Evolutionary conservation across 805 yeast genomes (phyloP).

Genomic region (Metschnikowia gelsemii): DNA sequence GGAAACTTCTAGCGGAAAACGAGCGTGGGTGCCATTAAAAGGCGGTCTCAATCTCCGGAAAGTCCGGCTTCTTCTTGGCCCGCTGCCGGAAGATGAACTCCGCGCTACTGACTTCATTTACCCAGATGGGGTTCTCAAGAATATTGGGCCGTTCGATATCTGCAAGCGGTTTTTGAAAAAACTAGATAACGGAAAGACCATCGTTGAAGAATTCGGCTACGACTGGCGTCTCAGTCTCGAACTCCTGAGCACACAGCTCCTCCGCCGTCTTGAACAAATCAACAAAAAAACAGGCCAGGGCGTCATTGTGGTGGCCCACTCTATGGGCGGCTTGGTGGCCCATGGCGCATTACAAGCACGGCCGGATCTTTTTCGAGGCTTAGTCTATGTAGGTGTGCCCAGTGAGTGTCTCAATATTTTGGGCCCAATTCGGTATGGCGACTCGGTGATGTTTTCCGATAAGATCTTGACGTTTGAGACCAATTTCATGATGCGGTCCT

Average conservation of each 20-base stretch:
- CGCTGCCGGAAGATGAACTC: slow-evolving; percentile 65
- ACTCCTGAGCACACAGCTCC: slow-evolving; percentile 51
- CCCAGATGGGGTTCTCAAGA: slow-evolving; percentile 76
- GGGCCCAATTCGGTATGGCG: slow-evolving; percentile 84
- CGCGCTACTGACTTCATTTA: slow-evolving; percentile 51
- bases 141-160: slow-evolving; percentile 86
- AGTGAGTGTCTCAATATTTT: slow-evolving; percentile 79
- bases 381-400: slow-evolving; percentile 83
- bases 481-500: slow-evolving; percentile 85
- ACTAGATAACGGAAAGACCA: slow-evolving; percentile 58
- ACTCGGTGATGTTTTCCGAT: slow-evolving; percentile 71
- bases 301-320: slow-evolving; percentile 76
- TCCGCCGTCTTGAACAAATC: slow-evolving; percentile 46
- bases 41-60: slow-evolving; percentile 78
- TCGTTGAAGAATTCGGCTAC: slow-evolving; percentile 77
- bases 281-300: slow-evolving; percentile 54
- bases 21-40: slow-evolving; percentile 85
- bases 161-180: slow-evolving; percentile 58
- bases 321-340: slow-evolving; percentile 91
- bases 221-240: slow-evolving; percentile 86
- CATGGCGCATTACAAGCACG: slow-evolving; percentile 72
- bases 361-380: slow-evolving; percentile 68
- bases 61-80: slow-evolving; percentile 71
- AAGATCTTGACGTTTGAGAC: slow-evolving; percentile 75
- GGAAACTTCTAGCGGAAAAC: slow-evolving; percentile 58